Evolutionary conservation across 83 land plant genomes (phyloP), one percentile per base, ranked within the genome.

Genomic region (Picea engelmannii): DNA sequence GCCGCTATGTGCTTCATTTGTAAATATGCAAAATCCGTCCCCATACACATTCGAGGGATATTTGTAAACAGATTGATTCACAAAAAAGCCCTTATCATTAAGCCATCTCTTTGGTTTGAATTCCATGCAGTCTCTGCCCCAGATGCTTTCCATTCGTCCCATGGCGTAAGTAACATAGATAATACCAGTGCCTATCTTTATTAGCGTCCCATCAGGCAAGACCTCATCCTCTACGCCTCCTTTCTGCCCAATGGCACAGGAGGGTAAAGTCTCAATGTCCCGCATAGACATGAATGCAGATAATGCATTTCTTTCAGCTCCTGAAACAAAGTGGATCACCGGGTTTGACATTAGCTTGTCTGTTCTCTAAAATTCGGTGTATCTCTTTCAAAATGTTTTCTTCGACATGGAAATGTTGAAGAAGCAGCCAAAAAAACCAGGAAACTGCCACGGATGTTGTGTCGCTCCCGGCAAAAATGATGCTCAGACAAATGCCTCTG

Each of bases 401-500:
- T 82, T 81, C n/a, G 5, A 77, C 81, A 8, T 21, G 76, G 16
- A 81, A 86, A 40, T 78, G 64, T n/a, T 17, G 24, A 1, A 64
- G 25, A 4, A 85, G 7, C 1, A 58, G 61, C 66, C 85, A 78
- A 23, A 82, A 85, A 17, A 85, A 82, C 87, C 87, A 85, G 0
- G 87, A 18, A 5, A 82, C n/a, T 0, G 81, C 81, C 1, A 35
- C 78, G 5, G 83, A 70, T 9, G 62, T 61, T 4, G 78, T 81
- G 44, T 84, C 86, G 0, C 83, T 61, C 0, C 86, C 83, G 3
- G 86, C 83, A 5, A 95, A 92, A 83, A 95, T 84, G 92, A 93
- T 91, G 60, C 88, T 92, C 47, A 91, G 85, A 12, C 87, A 89
- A 71, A 90, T 86, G 70, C 89, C 88, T 66, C 86, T 81, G 12